Conservation (phyloP, 495 filamentous ascomycete species). For the Tuber magnatum region DNA sequence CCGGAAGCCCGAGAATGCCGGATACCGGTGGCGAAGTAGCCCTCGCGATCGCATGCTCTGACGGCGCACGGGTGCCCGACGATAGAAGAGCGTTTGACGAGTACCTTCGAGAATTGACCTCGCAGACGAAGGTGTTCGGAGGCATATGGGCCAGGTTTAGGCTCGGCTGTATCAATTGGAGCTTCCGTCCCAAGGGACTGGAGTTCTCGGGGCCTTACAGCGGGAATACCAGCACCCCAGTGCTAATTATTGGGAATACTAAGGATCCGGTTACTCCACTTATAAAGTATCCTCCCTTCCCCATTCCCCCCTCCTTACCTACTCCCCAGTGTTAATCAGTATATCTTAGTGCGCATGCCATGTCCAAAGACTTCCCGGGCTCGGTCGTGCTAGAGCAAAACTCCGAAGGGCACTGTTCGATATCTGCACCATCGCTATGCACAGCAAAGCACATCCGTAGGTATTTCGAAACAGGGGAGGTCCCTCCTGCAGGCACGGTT, state of each 20-base stretch:
- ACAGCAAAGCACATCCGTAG: conserved; percentile 20
- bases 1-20: conserved; percentile 38
- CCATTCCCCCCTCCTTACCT: neutral
- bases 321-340: neutral
- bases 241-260: conserved; percentile 52
- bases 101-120: conserved; percentile 46
- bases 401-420: conserved; percentile 43
- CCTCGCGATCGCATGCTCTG: conserved; percentile 57
- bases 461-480: conserved; percentile 29
- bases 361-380: conserved; percentile 48
- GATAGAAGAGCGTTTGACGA: conserved; percentile 45
- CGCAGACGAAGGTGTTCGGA: conserved; percentile 50
- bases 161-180: conserved; percentile 54
- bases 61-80: conserved; percentile 47
- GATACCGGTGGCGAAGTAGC: conserved; percentile 48
- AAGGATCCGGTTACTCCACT: conserved; percentile 46
- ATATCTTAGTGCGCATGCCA: conserved; percentile 45
- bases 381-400: conserved; percentile 53
- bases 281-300: neutral
- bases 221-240: conserved; percentile 49
- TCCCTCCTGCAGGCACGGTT: conserved; percentile 22
- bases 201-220: conserved; percentile 48
- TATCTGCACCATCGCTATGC: conserved; percentile 30
- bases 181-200: conserved; percentile 53
- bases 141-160: conserved; percentile 54